Percentiles rank a stretch among this genome's conserved stretches.
These are phyloP conservation scores for Colletotrichum musae DNA, from an alignment of 2,329 filamentous ascomycete genomes.

Conservation along the genomic window DNA sequence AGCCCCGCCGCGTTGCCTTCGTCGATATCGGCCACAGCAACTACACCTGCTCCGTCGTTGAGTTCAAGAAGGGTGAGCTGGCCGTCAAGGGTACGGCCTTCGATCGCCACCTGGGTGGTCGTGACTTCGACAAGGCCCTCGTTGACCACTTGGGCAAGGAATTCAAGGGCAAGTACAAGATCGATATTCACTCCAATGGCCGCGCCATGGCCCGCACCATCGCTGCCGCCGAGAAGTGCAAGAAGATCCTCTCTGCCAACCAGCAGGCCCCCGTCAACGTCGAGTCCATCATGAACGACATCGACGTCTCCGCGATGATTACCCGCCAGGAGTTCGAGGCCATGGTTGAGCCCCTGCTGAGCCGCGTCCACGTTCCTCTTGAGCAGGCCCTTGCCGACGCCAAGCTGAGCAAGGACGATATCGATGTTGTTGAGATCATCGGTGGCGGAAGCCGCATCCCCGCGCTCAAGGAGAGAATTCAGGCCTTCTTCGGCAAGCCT, in stretches of 20 bases:
- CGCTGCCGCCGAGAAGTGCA: conserved; percentile 94
- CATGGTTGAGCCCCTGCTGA: conserved; percentile 87
- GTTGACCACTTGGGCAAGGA: conserved; percentile 95
- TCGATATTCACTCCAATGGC: conserved; percentile 91
- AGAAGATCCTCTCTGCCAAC: conserved; percentile 98
- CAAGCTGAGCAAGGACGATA: conserved; percentile 91
- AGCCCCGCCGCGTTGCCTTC: conserved; percentile 90
- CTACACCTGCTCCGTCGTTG: conserved; percentile 93
- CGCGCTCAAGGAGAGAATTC: conserved; percentile 89
- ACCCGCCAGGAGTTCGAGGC: conserved; percentile 96
- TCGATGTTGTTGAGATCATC: conserved; percentile 93
- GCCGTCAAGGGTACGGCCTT: conserved; percentile 92
- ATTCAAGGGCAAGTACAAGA: conserved; percentile 98
- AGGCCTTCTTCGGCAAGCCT: conserved; percentile 90
- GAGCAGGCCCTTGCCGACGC: conserved; percentile 96
- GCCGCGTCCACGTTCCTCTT: conserved; percentile 79
- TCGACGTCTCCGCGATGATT: conserved; percentile 90
- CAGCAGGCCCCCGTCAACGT: conserved; percentile 94
- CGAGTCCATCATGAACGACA: conserved; percentile 98
- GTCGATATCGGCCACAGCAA: conserved; percentile 97
- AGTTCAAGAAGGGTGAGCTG: conserved; percentile 97
- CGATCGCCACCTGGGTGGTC: conserved; percentile 96
- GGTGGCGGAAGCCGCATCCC: conserved; percentile 96
- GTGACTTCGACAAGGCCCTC: conserved; percentile 95
- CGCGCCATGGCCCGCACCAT: conserved; percentile 91